Percentiles rank a stretch among this genome's conserved stretches.
Evolutionary conservation across 805 yeast genomes (phyloP).

Genomic region (Pichia thaimueangensis): DNA sequence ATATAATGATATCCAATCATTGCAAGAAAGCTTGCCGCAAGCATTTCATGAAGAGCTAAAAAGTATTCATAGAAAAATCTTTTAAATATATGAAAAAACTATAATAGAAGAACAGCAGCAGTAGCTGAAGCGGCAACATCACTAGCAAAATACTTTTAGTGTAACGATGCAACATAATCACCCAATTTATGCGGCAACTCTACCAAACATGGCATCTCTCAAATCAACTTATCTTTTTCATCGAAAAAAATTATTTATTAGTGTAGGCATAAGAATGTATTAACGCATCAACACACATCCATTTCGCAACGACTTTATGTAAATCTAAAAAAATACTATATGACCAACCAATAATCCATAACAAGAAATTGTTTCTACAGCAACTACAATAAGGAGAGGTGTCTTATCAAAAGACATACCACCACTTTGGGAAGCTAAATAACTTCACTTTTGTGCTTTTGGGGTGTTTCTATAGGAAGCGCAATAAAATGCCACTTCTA

Average conservation of each 20-base stretch:
- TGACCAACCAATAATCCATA: conserved; percentile 38
- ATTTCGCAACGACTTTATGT: conserved; percentile 64
- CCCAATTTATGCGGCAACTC: no score
- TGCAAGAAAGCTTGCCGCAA: conserved; percentile 47
- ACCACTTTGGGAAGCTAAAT: conserved; percentile 33
- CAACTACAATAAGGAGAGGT: conserved; percentile 39
- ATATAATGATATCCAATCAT: conserved; percentile 55
- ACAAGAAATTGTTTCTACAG: conserved; percentile 40
- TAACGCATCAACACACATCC: conserved; percentile 33
- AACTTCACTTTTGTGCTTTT: conserved; percentile 29
- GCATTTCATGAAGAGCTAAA: conserved; percentile 47
- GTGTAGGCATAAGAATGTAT: conserved; percentile 36
- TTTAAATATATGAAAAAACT: conserved; percentile 47
- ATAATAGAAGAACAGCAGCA: conserved; percentile 39
- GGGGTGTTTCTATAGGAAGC: conserved; percentile 20
- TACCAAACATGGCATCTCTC: no score
- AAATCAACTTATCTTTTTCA: no score
- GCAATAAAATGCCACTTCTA: conserved; percentile 22
- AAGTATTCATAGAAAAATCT: conserved; percentile 53
- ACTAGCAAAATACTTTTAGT: conserved; percentile 16
- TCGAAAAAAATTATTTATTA: not conserved
- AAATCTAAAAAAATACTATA: conserved; percentile 41
- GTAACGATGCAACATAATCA: conserved; percentile 8
- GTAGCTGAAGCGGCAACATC: conserved; percentile 39
- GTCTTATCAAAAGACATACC: conserved; percentile 33